These are phyloP conservation scores for Tylopilus felleus DNA, from an alignment of 768 basidiomycete genomes.

Conservation along the genomic window DNA sequence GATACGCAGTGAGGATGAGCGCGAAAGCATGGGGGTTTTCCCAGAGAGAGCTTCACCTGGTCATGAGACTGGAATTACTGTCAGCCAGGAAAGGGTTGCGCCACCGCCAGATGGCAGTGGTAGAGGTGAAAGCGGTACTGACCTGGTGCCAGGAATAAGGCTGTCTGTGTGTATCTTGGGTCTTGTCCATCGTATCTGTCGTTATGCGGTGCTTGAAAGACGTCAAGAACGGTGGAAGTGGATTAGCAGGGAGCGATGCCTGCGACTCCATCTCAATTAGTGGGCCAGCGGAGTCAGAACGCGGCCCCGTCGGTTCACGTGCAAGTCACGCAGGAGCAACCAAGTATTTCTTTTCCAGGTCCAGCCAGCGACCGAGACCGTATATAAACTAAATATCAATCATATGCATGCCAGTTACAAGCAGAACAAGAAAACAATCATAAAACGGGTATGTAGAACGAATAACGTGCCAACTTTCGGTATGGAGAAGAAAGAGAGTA, in stretches of 20 bases:
- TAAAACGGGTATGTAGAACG: conserved; percentile 27
- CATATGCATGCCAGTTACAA: conserved; percentile 30
- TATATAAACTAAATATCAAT: conserved; percentile 17
- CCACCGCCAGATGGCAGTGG: conserved; percentile 10
- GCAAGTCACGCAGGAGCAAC: conserved; percentile 16
- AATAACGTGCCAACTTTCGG: conserved; percentile 12
- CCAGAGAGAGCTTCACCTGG: conserved; percentile 47
- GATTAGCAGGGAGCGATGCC: conserved; percentile 1
- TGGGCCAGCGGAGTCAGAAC: conserved; percentile 35
- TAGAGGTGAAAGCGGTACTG: conserved; percentile 20
- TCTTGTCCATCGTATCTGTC: conserved; percentile 24
- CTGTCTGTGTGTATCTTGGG: conserved; percentile 31
- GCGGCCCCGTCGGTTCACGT: conserved; percentile 26
- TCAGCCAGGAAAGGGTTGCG: conserved; percentile 16
- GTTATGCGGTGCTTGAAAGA: conserved; percentile 12
- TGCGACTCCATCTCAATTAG: conserved; percentile 23
- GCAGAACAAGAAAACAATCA: conserved; percentile 16
- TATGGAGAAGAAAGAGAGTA: conserved; percentile 11
- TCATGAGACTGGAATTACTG: conserved; percentile 66
- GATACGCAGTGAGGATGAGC: conserved; percentile 18
- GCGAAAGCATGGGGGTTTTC: conserved; percentile 7
- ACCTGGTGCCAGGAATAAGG: conserved; percentile 89
- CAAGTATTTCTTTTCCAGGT: background rate
- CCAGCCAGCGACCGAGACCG: background rate
- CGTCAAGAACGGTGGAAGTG: conserved; percentile 11